Conservation (phyloP, 2,329 filamentous ascomycete species). For the Hypoxylon sp. region DNA sequence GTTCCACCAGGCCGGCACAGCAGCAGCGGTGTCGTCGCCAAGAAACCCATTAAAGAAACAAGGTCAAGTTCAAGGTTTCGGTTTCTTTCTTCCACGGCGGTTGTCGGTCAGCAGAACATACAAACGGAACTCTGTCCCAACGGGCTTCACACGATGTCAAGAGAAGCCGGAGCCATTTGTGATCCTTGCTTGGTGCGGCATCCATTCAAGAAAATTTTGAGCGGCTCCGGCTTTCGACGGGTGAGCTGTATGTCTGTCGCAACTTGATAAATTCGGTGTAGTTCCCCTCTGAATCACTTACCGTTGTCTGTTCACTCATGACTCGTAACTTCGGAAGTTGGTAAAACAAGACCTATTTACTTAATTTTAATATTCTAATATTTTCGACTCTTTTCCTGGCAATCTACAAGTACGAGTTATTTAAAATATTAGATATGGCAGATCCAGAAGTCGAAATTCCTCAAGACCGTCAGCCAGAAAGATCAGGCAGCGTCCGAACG, state of each 20-base stretch:
- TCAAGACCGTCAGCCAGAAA: conserved; percentile 20
- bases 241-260: conserved; percentile 19
- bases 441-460: conserved; percentile 14
- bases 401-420: neutral
- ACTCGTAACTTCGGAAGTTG: conserved; percentile 5
- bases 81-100: conserved; percentile 27
- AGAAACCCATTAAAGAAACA: conserved; percentile 19
- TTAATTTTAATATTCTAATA: neutral
- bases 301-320: conserved; percentile 7
- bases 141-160: conserved; percentile 13
- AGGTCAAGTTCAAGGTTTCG: conserved; percentile 16
- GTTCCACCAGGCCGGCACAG: conserved; percentile 12
- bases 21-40: conserved; percentile 29
- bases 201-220: conserved; percentile 3
- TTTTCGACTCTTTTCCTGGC: conserved; percentile 1
- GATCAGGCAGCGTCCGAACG: conserved; percentile 20
- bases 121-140: conserved; percentile 2
- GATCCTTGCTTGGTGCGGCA: conserved; percentile 15
- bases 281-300: conserved; percentile 17
- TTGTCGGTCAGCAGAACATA: conserved; percentile 28
- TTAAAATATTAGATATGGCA: conserved; percentile 10
- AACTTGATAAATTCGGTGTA: conserved; percentile 30
- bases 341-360: conserved; percentile 6
- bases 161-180: conserved; percentile 11
- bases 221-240: conserved; percentile 23